Conservation (phyloP, 2,329 filamentous ascomycete genomes). For the Nemania sp. region DNA sequence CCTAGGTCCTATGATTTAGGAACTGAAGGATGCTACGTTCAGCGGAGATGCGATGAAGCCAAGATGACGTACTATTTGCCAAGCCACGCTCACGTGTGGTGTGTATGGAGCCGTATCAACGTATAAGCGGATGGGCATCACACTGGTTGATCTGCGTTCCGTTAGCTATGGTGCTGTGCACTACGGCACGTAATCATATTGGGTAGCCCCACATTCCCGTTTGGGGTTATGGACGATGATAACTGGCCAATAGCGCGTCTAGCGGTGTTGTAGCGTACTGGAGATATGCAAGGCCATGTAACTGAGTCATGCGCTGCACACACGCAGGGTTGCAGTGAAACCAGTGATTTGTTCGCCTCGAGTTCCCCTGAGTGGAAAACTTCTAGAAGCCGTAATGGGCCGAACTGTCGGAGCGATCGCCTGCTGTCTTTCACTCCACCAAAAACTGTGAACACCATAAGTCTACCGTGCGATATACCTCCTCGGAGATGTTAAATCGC, state of each 20-base stretch:
- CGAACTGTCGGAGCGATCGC: constrained; percentile 10
- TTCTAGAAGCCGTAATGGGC: constrained; percentile 17
- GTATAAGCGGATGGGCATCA: not conserved
- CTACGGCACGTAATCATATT: not conserved
- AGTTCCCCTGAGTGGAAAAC: constrained; percentile 18
- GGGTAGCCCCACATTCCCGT: constrained; percentile 14
- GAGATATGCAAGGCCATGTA: constrained; percentile 1
- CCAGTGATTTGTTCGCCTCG: constrained; percentile 15
- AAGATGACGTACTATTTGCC: constrained; percentile 14
- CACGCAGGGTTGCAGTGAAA: no score
- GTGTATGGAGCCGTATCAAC: no score
- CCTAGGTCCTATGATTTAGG: not conserved
- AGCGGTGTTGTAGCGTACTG: not conserved
- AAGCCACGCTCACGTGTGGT: not conserved
- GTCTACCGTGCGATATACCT: not conserved
- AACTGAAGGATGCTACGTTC: no score
- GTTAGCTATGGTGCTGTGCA: not conserved
- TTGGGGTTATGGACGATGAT: not conserved
- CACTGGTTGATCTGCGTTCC: not conserved
- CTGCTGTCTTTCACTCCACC: not conserved
- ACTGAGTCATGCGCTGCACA: constrained; percentile 17
- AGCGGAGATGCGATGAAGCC: not conserved
- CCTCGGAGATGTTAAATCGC: constrained; percentile 23
- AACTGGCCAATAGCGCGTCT: constrained; percentile 1
- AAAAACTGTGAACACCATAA: no score